Percentiles rank a stretch among this genome's conserved stretches.
Evolutionary conservation across 2,329 filamentous ascomycete genomes (phyloP).

Genomic region (Fusarium verrucosum): DNA sequence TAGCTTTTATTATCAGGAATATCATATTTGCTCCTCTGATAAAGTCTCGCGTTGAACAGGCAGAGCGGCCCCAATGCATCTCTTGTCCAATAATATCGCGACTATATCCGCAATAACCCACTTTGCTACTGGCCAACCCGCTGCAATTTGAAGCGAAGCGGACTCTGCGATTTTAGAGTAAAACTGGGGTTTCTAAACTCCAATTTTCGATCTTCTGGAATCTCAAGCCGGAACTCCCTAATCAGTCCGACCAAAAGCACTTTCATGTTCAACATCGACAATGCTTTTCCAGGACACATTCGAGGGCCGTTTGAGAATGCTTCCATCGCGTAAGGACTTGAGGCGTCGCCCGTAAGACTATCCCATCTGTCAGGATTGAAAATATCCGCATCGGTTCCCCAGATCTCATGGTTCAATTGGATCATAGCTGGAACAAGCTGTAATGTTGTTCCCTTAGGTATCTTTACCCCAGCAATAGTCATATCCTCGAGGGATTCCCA

Average conservation of each 20-base stretch:
- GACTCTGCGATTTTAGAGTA: background rate
- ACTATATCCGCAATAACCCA: too few relatives aligned
- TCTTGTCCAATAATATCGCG: too few relatives aligned
- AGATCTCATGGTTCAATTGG: constrained; percentile 21
- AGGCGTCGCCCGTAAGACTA: background rate
- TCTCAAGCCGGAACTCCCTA: constrained; percentile 4
- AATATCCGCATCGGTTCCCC: background rate
- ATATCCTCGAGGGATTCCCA: constrained; percentile 17
- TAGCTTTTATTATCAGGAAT: too few relatives aligned
- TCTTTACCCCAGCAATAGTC: background rate
- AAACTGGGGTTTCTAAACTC: constrained; percentile 18
- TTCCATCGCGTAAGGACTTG: constrained; percentile 13
- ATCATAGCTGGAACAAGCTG: constrained; percentile 16
- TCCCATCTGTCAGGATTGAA: constrained; percentile 23
- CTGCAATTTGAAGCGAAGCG: background rate
- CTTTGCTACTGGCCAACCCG: too few relatives aligned
- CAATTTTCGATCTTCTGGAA: background rate
- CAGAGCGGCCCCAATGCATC: too few relatives aligned
- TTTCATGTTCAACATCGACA: constrained; percentile 26
- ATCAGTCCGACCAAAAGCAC: constrained; percentile 8
- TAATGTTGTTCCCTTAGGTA: constrained; percentile 19
- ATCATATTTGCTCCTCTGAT: too few relatives aligned
- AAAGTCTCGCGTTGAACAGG: too few relatives aligned
- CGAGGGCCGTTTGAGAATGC: constrained; percentile 15
- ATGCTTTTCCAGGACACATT: constrained; percentile 21